These are phyloP conservation scores for Ophiostoma pallidulum DNA, from an alignment of 2,329 filamentous ascomycete species.

Conservation along the genomic window DNA sequence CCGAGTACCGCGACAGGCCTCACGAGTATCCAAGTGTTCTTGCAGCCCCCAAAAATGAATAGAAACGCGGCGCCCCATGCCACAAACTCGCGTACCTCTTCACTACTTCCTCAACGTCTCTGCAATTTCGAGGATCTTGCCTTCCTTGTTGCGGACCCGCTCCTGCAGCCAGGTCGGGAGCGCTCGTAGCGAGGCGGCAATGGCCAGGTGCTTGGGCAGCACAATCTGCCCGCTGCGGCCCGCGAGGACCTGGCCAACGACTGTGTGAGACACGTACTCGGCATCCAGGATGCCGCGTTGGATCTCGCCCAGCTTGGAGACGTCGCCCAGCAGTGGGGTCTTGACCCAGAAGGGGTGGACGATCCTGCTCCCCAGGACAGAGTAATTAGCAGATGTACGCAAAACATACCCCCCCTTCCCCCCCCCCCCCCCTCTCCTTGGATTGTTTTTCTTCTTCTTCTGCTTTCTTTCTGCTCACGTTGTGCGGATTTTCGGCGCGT, in stretches of 20 bases:
- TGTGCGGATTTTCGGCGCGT: constrained; percentile 54
- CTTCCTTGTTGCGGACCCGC: not conserved
- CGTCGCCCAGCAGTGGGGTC: constrained; percentile 18
- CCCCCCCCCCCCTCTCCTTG: too few species aligned
- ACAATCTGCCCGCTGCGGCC: constrained; percentile 49
- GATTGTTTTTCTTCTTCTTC: too few species aligned
- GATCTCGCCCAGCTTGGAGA: constrained; percentile 56
- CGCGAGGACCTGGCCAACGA: constrained; percentile 49
- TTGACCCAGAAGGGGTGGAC: constrained; percentile 13
- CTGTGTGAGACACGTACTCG: constrained; percentile 54
- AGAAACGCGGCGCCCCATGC: too few species aligned
- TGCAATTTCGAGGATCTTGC: not conserved
- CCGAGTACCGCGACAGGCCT: too few species aligned
- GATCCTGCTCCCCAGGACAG: not conserved
- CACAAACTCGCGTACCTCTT: too few species aligned
- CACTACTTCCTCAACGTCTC: too few species aligned
- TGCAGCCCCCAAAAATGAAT: too few species aligned
- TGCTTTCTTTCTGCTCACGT: too few species aligned
- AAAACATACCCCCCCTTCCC: too few species aligned
- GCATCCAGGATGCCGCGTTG: constrained; percentile 47
- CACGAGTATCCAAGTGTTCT: too few species aligned
- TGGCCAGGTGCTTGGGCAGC: constrained; percentile 36
- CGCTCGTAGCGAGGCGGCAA: constrained; percentile 36
- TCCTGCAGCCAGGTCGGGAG: constrained; percentile 32
- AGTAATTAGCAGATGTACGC: too few species aligned